These are phyloP conservation scores for Colletotrichum destructivum DNA, from an alignment of 2,329 filamentous ascomycete species.

Conservation along the genomic window DNA sequence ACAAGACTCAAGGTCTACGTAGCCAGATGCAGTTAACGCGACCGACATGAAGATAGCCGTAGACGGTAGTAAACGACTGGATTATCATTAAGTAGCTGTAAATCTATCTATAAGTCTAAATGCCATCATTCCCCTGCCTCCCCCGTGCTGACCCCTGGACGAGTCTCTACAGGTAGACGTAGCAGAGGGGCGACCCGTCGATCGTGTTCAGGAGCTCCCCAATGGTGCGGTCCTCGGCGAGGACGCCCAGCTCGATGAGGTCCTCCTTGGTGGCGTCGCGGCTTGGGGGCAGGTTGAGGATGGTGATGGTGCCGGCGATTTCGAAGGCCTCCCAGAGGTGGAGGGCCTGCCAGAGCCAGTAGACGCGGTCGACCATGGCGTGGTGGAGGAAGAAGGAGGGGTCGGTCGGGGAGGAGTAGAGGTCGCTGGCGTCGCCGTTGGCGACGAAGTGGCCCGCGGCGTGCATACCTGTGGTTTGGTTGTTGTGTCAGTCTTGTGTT, in stretches of 20 bases:
- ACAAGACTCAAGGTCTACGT: too few species aligned
- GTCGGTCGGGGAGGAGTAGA: slow-evolving; percentile 47
- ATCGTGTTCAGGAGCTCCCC: slow-evolving; percentile 52
- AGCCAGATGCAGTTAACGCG: background rate
- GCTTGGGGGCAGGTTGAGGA: slow-evolving; percentile 44
- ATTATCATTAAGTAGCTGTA: background rate
- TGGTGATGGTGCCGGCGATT: slow-evolving; percentile 44
- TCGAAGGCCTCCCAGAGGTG: slow-evolving; percentile 39
- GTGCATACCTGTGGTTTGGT: slow-evolving; percentile 2
- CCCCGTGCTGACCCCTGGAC: background rate
- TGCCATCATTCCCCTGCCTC: background rate
- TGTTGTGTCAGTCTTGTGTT: background rate
- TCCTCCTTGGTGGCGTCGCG: slow-evolving; percentile 46
- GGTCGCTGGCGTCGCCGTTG: slow-evolving; percentile 46
- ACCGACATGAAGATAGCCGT: background rate
- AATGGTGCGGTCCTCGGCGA: slow-evolving; percentile 48
- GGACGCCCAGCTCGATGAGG: slow-evolving; percentile 47
- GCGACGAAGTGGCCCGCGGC: slow-evolving; percentile 50
- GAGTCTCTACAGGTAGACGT: slow-evolving; percentile 47
- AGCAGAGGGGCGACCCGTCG: slow-evolving; percentile 53
- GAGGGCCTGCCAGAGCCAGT: slow-evolving; percentile 49
- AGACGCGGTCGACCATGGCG: slow-evolving; percentile 47
- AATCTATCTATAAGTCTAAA: too few species aligned
- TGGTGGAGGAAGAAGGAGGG: slow-evolving; percentile 48
- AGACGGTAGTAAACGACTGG: background rate